Percentiles rank a stretch among this genome's conserved stretches.
These are phyloP conservation scores for Bipolaris victoriae DNA, from an alignment of 2,329 filamentous ascomycete genomes.

Conservation along the genomic window DNA sequence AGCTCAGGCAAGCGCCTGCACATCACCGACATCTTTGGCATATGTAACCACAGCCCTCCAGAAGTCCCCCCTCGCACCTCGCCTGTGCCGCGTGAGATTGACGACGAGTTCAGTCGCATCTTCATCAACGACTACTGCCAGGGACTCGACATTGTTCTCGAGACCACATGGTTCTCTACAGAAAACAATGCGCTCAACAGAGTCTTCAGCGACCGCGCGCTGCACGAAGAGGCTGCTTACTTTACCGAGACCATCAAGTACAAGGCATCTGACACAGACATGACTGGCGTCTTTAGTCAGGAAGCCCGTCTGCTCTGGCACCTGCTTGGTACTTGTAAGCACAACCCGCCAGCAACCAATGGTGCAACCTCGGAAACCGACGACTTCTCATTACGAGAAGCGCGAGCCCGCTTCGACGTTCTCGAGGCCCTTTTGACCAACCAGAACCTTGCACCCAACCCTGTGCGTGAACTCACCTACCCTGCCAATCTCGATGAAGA, in stretches of 20 bases:
- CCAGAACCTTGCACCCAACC: conserved; percentile 66
- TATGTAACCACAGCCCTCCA: conserved; percentile 45
- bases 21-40: conserved; percentile 44
- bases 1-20: conserved; percentile 44
- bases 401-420: conserved; percentile 71
- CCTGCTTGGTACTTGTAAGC: conserved; percentile 61
- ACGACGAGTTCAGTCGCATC: conserved; percentile 43
- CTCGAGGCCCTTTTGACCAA: conserved; percentile 80
- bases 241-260: conserved; percentile 45
- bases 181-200: conserved; percentile 57
- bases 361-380: conserved; percentile 53
- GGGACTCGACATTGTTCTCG: conserved; percentile 53
- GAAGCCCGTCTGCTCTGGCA: conserved; percentile 67
- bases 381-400: conserved; percentile 67
- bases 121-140: conserved; percentile 45
- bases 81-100: conserved; percentile 37
- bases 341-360: conserved; percentile 42
- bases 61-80: conserved; percentile 40
- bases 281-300: conserved; percentile 56
- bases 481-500: conserved; percentile 49
- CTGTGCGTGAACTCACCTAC: conserved; percentile 60
- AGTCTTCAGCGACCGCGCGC: conserved; percentile 57
- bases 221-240: conserved; percentile 46
- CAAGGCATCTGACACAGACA: conserved; percentile 33
- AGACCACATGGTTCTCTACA: conserved; percentile 79